Conservation (phyloP, 1,139 yeast genomes). For the Taphrina wiesneri region DNA sequence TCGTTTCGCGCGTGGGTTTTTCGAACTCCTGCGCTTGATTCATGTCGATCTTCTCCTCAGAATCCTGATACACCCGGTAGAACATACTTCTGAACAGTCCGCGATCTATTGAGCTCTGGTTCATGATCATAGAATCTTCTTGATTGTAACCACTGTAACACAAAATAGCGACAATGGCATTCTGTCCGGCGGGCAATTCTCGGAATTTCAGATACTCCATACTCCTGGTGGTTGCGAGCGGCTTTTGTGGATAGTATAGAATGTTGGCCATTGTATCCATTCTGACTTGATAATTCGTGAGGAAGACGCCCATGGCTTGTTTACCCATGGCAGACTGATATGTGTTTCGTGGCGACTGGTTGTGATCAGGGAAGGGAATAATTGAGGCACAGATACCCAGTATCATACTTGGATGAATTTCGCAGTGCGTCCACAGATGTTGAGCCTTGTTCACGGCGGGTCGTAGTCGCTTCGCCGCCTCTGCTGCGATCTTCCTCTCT, state of each 20-base stretch:
- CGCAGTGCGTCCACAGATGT: constrained; percentile 97
- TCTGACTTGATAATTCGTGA: constrained; percentile 91
- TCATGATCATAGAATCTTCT: constrained; percentile 99
- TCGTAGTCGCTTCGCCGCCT: constrained; percentile 86
- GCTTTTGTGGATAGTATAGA: constrained; percentile 95
- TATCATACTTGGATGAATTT: constrained; percentile 98
- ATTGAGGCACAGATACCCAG: constrained; percentile 98
- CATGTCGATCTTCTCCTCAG: constrained; percentile 98
- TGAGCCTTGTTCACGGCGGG: constrained; percentile 62
- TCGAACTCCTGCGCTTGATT: constrained; percentile 55
- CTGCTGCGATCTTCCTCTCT: constrained; percentile 51
- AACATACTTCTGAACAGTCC: constrained; percentile 94
- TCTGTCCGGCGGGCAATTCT: constrained; percentile 98
- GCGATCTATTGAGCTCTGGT: constrained; percentile 94
- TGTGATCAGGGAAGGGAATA: constrained; percentile 99
- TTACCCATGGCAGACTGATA: constrained; percentile 99
- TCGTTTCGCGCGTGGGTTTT: constrained; percentile 79
- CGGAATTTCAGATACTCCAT: constrained; percentile 97
- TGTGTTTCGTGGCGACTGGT: constrained; percentile 98
- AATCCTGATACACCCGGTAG: constrained; percentile 97
- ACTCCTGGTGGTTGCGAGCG: constrained; percentile 98
- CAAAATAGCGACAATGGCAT: constrained; percentile 95
- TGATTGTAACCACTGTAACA: constrained; percentile 99
- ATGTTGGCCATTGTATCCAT: constrained; percentile 99
- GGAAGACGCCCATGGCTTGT: constrained; percentile 99